Evolutionary conservation across 345 rosid species (phyloP).

Genomic region (Eucalyptus sp.): DNA sequence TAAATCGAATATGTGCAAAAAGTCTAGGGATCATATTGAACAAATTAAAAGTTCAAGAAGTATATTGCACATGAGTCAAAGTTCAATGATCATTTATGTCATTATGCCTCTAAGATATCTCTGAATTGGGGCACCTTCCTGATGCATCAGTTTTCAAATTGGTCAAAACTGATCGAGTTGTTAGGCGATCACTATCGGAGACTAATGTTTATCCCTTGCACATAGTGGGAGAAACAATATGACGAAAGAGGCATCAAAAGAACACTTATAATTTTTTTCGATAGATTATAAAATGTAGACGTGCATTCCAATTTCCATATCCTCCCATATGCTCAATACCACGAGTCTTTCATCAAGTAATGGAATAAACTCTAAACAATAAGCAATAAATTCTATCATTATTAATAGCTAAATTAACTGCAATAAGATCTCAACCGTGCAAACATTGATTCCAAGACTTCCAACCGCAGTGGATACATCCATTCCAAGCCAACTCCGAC

Average conservation of each 20-base stretch:
- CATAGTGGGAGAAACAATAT: not conserved
- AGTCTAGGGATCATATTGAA: too few relatives aligned
- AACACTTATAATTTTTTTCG: not conserved
- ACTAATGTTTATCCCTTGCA: not conserved
- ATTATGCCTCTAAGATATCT: too few relatives aligned
- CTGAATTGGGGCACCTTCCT: not conserved
- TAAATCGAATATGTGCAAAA: not conserved
- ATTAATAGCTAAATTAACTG: not conserved
- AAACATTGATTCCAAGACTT: not conserved
- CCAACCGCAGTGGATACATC: not conserved
- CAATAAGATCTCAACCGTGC: not conserved
- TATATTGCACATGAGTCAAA: rapidly evolving
- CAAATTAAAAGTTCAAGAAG: too few relatives aligned
- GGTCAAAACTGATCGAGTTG: not conserved
- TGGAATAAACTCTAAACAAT: not conserved
- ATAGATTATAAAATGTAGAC: not conserved
- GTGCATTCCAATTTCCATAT: not conserved
- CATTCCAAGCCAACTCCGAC: not conserved
- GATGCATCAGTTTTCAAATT: not conserved
- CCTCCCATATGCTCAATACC: not conserved
- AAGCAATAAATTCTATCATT: not conserved
- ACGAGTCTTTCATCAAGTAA: not conserved
- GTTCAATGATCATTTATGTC: not conserved
- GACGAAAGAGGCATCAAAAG: not conserved
- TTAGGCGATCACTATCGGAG: not conserved